Evolutionary conservation across 2,329 filamentous ascomycete species (phyloP), one percentile per base, ranked within the genome.

Genomic region (Dothidotthia symphoricarpi): DNA sequence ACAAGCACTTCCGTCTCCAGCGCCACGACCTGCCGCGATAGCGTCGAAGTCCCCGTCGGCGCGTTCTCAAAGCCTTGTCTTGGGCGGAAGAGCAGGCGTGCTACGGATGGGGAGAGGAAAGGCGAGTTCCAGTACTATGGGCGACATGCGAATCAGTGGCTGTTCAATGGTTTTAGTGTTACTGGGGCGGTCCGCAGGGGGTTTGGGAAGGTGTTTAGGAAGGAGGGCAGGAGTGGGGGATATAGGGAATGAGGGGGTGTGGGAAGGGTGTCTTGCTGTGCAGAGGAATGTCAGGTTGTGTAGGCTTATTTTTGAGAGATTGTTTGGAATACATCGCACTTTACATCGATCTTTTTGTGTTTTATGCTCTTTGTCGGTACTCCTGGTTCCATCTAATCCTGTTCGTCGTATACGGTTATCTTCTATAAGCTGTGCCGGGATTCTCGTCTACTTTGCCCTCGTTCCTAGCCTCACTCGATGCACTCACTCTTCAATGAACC

Each of bases 81-180:
- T 4, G 32, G 41, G 10, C 39, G 38, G 34, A 47, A 50, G 28
- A 51, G 51, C 5, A 34, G 53, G 3, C 43, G 57, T 28, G 41
- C 33, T 13, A 57, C 53, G 15, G 33, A 43, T 7, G 43, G 32
- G 6, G 43, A 41, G 24, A 48, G 47, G 28, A 42, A 47, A 14
- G 49, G 45, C 22, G 51, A 64, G 30, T 63, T 63, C 14, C 59
- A 54, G 40, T 62, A 63, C 30, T 65, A 65, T 27, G 62, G 62
- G 5, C 15, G 65, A 4, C 65, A 68, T 44, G 53, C 53, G 8
- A 68, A 68, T 34, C 54, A 53, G 34, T 68, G 65, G 65, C 39
- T 68, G 15, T 68, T 68, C 45, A 63, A 64, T 14, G 63, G 63
- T 28, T 67, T 66, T 27, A 66, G 62, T 24, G 46, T 68, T 26